A percentile compares a stretch with the other conserved stretches of the same genome.
Evolutionary conservation across 441 rosid species (phyloP).

Genomic region (Breynia disticha): DNA sequence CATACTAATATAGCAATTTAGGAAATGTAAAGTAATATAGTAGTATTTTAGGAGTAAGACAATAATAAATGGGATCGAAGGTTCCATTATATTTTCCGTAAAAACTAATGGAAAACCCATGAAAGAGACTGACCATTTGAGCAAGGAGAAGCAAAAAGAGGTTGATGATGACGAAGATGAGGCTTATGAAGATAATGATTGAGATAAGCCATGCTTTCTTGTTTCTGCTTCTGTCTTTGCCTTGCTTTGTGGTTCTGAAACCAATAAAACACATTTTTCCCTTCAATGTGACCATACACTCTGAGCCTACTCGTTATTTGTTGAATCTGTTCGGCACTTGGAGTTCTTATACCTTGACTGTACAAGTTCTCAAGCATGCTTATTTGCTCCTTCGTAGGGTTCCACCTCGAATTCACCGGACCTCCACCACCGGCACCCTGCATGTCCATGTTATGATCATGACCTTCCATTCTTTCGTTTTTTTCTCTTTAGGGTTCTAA

Average conservation of each 20-base stretch:
- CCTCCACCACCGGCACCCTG: slow-evolving; percentile 16
- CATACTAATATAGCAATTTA: no score
- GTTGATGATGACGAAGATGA: slow-evolving; percentile 11
- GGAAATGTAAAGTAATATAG: no score
- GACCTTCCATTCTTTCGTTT: slow-evolving; percentile 34
- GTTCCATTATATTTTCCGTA: no score
- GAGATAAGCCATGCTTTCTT: slow-evolving; percentile 54
- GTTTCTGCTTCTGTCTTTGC: slow-evolving; percentile 84
- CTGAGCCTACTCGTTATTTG: slow-evolving; percentile 65
- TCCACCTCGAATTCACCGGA: slow-evolving; percentile 60
- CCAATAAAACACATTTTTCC: slow-evolving; percentile 96
- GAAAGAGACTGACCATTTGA: slow-evolving; percentile 40
- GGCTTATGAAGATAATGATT: slow-evolving; percentile 39
- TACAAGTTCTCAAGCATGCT: slow-evolving; percentile 60
- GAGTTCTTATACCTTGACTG: slow-evolving; percentile 72
- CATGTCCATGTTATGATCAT: slow-evolving; percentile 2
- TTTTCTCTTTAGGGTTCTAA: slow-evolving; percentile 12
- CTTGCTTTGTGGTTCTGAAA: slow-evolving; percentile 96
- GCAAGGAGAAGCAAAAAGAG: slow-evolving; percentile 15
- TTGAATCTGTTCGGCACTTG: slow-evolving; percentile 82
- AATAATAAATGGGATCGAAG: no score
- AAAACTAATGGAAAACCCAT: no score
- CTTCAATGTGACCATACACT: slow-evolving; percentile 75
- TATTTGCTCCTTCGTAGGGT: slow-evolving; percentile 87
- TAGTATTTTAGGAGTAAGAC: no score